phyloP scores from a whole-genome alignment of 345 rosid species.

The Melaleuca alternifolia region DNA sequence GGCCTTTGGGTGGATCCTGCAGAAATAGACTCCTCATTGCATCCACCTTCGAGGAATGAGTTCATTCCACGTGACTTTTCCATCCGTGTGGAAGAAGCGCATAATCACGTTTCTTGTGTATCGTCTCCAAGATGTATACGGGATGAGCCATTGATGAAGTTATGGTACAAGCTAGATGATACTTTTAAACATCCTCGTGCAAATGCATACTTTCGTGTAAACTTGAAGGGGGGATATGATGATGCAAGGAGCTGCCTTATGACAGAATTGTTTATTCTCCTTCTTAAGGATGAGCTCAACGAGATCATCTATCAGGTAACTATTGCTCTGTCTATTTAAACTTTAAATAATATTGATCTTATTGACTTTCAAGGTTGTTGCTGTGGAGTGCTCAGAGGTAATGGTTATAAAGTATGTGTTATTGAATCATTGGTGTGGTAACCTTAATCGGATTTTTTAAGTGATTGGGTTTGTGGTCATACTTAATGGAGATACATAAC shows the following conservation, averaged over 20 bases:
- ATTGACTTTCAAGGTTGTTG: neutral
- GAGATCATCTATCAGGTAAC: conserved; percentile 86
- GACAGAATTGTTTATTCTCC: conserved; percentile 73
- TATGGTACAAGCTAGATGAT: conserved; percentile 92
- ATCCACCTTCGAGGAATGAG: conserved; percentile 69
- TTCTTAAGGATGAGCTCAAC: conserved; percentile 90
- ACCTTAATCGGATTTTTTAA: neutral
- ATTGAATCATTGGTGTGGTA: neutral
- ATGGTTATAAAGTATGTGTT: neutral
- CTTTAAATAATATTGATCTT: neutral
- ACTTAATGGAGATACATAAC: neutral
- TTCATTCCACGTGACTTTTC: conserved; percentile 87
- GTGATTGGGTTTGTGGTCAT: neutral
- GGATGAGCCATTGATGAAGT: conserved; percentile 70
- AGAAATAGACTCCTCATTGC: conserved; percentile 56
- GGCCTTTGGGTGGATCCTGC: conserved; percentile 73
- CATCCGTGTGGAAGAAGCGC: conserved; percentile 31
- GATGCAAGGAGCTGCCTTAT: conserved; percentile 59
- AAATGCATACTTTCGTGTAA: conserved; percentile 72
- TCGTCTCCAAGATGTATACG: conserved; percentile 56
- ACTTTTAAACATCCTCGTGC: conserved; percentile 85
- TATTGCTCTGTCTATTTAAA: neutral
- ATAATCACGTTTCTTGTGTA: conserved; percentile 12
- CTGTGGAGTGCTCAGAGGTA: neutral
- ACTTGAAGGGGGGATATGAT: conserved; percentile 70